Conservation (phyloP, 2,329 filamentous ascomycete genomes). For the Zymoseptoria ardabiliae region DNA sequence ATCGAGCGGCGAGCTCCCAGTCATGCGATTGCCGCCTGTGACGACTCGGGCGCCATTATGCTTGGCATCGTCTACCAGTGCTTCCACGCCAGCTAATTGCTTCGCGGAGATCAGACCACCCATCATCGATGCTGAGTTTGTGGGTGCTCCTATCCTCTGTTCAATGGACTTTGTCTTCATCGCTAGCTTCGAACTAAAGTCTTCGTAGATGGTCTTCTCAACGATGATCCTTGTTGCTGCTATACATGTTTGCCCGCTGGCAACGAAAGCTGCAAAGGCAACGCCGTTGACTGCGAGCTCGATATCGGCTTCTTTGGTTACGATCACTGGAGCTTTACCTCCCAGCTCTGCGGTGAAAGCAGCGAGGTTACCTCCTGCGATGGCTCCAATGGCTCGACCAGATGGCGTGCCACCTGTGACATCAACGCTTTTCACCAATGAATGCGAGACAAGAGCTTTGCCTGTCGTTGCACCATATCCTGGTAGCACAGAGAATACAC, state of each 20-base stretch:
- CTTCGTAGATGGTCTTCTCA: conserved; percentile 44
- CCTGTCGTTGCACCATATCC: conserved; percentile 63
- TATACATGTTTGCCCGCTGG: conserved; percentile 52
- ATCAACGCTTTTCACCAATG: conserved; percentile 66
- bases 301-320: conserved; percentile 41
- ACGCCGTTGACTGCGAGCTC: conserved; percentile 51
- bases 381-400: conserved; percentile 58
- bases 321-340: conserved; percentile 52
- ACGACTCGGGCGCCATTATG: conserved; percentile 46
- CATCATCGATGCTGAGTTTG: conserved; percentile 61
- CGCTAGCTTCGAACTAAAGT: conserved; percentile 52
- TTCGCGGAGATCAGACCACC: conserved; percentile 55
- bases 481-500: conserved; percentile 68
- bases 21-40: conserved; percentile 40
- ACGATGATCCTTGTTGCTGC: conserved; percentile 49
- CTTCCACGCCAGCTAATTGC: conserved; percentile 57
- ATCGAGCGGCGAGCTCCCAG: conserved; percentile 43
- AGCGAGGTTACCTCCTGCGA: conserved; percentile 59
- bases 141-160: conserved; percentile 58
- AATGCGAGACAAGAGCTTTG: conserved; percentile 60
- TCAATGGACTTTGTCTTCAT: conserved; percentile 60
- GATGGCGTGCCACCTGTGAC: conserved; percentile 71
- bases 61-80: conserved; percentile 58
- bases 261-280: conserved; percentile 48
- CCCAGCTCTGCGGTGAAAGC: conserved; percentile 53